Evolutionary conservation across 116 monocot genomes (phyloP).

Genomic region (Phalaenopsis hybrid): DNA sequence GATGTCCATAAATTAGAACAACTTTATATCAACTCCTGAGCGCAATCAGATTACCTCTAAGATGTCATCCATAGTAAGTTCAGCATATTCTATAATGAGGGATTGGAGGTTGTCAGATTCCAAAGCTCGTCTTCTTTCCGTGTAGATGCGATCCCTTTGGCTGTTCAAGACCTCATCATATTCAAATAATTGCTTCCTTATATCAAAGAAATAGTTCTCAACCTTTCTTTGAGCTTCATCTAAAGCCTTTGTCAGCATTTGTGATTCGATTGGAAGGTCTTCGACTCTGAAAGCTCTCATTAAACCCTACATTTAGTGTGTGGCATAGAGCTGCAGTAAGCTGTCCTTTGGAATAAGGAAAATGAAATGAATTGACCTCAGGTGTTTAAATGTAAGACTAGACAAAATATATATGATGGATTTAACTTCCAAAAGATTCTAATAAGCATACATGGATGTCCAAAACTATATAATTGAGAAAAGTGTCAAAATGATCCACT

Average conservation of each 20-base stretch:
- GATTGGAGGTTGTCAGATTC: conserved; percentile 63
- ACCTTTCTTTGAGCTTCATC: conserved; percentile 99
- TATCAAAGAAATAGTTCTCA: conserved; percentile 95
- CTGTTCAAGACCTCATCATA: conserved; percentile 96
- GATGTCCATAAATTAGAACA: background rate
- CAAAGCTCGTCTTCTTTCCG: conserved; percentile 83
- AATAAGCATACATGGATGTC: background rate
- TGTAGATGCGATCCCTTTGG: conserved; percentile 87
- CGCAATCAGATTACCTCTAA: conserved; percentile 55
- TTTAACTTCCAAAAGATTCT: background rate
- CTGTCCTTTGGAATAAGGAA: background rate
- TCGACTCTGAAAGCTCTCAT: conserved; percentile 97
- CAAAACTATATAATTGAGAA: background rate
- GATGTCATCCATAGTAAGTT: conserved; percentile 95
- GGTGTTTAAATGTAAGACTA: background rate
- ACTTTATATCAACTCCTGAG: background rate
- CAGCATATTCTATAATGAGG: conserved; percentile 84
- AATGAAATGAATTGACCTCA: background rate
- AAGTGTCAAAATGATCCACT: too few relatives aligned
- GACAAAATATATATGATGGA: background rate
- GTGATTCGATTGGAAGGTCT: conserved; percentile 91
- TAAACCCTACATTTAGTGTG: conserved; percentile 50
- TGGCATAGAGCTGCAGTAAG: conserved; percentile 3
- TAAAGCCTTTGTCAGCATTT: conserved; percentile 90
- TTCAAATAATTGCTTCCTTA: conserved; percentile 87